A percentile compares a stretch with the other conserved stretches of the same genome.
Conservation (phyloP, 768 basidiomycete species). For the Roridomyces roridus region DNA sequence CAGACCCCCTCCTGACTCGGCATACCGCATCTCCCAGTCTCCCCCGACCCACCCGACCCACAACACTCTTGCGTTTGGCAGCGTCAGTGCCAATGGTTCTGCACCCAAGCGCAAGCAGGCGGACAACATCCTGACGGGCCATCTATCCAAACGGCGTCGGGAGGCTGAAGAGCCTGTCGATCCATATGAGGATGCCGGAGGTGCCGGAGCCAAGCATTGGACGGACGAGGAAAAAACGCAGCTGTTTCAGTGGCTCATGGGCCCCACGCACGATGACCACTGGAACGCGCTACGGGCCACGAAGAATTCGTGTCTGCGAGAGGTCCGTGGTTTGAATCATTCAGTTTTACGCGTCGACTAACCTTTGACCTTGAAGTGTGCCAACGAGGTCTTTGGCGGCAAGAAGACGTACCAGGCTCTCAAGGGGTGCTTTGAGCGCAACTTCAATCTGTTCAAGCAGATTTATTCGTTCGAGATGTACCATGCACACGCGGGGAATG, state of each 20-base stretch:
- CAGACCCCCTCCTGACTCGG: constrained; percentile 37
- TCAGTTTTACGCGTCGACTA: constrained; percentile 4
- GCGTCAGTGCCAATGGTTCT: constrained; percentile 25
- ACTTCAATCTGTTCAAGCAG: constrained; percentile 85
- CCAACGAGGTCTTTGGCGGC: constrained; percentile 69
- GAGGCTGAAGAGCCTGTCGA: constrained; percentile 47
- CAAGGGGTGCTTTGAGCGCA: constrained; percentile 86
- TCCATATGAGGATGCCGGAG: constrained; percentile 54
- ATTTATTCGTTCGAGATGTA: constrained; percentile 75
- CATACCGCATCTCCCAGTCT: constrained; percentile 32
- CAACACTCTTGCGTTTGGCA: constrained; percentile 44
- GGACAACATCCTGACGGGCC: constrained; percentile 41
- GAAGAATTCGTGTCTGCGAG: constrained; percentile 83
- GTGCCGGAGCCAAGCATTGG: constrained; percentile 82
- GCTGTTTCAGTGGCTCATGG: constrained; percentile 83
- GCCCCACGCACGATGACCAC: constrained; percentile 70
- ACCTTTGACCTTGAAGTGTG: constrained; percentile 54
- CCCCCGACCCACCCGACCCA: constrained; percentile 40
- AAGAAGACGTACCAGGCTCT: constrained; percentile 86
- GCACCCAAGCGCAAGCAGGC: constrained; percentile 56
- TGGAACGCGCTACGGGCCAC: constrained; percentile 81
- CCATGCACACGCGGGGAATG: constrained; percentile 41
- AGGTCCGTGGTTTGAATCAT: constrained; percentile 48
- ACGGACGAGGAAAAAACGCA: constrained; percentile 83
- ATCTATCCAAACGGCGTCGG: constrained; percentile 53